phyloP scores from a whole-genome alignment of 1,139 yeast species.

The Debaryomycetaceae sp. region DNA sequence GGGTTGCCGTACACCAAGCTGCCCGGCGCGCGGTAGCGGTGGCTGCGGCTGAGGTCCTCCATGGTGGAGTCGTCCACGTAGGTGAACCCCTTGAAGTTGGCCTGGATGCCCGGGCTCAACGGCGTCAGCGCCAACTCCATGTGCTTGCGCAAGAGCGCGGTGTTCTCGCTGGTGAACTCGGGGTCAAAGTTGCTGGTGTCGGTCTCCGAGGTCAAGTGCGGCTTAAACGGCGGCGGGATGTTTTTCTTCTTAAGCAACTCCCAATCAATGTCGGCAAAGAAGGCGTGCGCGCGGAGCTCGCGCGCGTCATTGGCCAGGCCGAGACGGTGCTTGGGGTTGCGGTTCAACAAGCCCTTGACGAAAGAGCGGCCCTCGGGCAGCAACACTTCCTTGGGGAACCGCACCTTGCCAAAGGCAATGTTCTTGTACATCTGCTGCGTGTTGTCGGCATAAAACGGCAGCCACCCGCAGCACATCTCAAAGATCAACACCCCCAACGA shows the following conservation, averaged over 20 bases:
- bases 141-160: conserved; percentile 71
- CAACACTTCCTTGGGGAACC: conserved; percentile 92
- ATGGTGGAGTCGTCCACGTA: conserved; percentile 93
- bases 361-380: conserved; percentile 90
- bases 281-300: conserved; percentile 86
- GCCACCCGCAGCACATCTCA: conserved; percentile 98
- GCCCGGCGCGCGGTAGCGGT: conserved; percentile 55
- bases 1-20: conserved; percentile 78
- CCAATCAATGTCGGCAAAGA: conserved; percentile 91
- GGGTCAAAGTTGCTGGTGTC: conserved; percentile 97
- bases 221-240: conserved; percentile 97
- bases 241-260: conserved; percentile 67
- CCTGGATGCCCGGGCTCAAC: conserved; percentile 89
- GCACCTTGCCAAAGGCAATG: conserved; percentile 95
- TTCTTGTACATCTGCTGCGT: conserved; percentile 98
- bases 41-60: conserved; percentile 64
- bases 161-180: conserved; percentile 89
- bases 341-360: conserved; percentile 87
- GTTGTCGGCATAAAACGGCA: conserved; percentile 97
- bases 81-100: conserved; percentile 92
- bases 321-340: conserved; percentile 91
- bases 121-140: conserved; percentile 72
- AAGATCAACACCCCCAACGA: conserved; percentile 75
- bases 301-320: conserved; percentile 91
- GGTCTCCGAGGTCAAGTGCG: conserved; percentile 83